Conservation (phyloP, 2,329 filamentous ascomycete species). For the Diplocarpon rosae region DNA sequence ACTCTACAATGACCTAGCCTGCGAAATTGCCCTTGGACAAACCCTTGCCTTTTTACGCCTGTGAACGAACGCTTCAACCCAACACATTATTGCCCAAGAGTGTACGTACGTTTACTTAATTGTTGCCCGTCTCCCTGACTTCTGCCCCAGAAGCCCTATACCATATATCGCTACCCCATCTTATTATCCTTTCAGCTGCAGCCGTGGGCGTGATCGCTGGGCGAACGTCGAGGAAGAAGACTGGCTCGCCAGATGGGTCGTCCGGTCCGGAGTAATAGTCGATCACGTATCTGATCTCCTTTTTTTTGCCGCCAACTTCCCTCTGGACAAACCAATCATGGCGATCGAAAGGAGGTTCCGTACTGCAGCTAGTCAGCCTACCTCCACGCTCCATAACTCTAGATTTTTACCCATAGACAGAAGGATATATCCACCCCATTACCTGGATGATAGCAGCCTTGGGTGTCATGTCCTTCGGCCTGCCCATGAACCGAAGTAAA, state of each 20-base stretch:
- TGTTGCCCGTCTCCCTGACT: conserved; percentile 19
- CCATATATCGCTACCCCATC: conserved; percentile 93
- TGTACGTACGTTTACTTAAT: conserved; percentile 4
- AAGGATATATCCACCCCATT: conserved; percentile 67
- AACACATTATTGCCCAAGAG: not conserved
- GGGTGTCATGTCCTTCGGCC: conserved; percentile 80
- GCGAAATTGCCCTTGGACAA: conserved; percentile 2
- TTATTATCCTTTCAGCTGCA: conserved; percentile 69
- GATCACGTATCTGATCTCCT: conserved; percentile 87
- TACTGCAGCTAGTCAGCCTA: conserved; percentile 34
- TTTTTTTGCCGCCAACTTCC: conserved; percentile 52
- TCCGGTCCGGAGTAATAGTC: conserved; percentile 86
- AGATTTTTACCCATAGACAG: conserved; percentile 60
- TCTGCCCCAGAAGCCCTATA: conserved; percentile 36
- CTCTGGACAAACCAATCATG: conserved; percentile 94
- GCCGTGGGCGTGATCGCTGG: conserved; percentile 75
- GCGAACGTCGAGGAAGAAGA: conserved; percentile 91
- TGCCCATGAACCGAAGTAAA: conserved; percentile 77
- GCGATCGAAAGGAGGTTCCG: conserved; percentile 83
- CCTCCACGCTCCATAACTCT: conserved; percentile 4
- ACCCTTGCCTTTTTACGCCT: conserved; percentile 1
- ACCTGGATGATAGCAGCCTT: conserved; percentile 80
- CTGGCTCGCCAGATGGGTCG: conserved; percentile 67
- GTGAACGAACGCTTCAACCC: conserved; percentile 5
- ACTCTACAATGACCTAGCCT: conserved; percentile 4